Evolutionary conservation across 805 yeast species (phyloP).

Genomic region (Cyberlindnera saturnus): DNA sequence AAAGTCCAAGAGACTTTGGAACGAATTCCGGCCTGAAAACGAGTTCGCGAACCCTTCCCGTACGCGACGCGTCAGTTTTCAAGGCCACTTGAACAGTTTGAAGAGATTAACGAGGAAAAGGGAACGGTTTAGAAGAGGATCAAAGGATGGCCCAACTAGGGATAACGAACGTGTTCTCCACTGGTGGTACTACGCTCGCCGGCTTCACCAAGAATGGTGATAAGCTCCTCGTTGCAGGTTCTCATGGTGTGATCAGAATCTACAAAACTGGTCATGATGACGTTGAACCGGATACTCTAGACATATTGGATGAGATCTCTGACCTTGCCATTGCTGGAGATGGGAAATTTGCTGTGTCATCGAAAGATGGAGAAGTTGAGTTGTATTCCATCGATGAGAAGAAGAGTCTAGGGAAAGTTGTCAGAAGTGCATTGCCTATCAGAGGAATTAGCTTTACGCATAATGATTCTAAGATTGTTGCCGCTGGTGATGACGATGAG

Average conservation of each 20-base stretch:
- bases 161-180: conserved; percentile 16
- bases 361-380: conserved; percentile 20
- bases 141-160: conserved; percentile 12
- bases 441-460: conserved; percentile 54
- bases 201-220: conserved; percentile 15
- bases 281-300: conserved; percentile 21
- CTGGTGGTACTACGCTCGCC: conserved; percentile 19
- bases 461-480: conserved; percentile 48
- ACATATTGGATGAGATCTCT: conserved; percentile 18
- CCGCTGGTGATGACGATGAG: conserved; percentile 66
- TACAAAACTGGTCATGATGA: conserved; percentile 15
- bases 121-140: neutral
- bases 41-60: neutral
- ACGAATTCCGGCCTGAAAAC: neutral
- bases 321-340: conserved; percentile 11
- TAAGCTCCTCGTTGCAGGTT: conserved; percentile 19
- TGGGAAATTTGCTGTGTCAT: conserved; percentile 18
- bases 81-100: neutral
- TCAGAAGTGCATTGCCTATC: conserved; percentile 28
- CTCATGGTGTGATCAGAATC: conserved; percentile 18
- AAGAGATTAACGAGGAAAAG: neutral
- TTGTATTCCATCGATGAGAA: conserved; percentile 16
- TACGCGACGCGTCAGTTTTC: neutral
- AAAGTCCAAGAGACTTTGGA: neutral
- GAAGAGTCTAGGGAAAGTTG: conserved; percentile 7